Evolutionary conservation across 1,139 yeast species (phyloP).

Genomic region (Candida tropicalis): DNA sequence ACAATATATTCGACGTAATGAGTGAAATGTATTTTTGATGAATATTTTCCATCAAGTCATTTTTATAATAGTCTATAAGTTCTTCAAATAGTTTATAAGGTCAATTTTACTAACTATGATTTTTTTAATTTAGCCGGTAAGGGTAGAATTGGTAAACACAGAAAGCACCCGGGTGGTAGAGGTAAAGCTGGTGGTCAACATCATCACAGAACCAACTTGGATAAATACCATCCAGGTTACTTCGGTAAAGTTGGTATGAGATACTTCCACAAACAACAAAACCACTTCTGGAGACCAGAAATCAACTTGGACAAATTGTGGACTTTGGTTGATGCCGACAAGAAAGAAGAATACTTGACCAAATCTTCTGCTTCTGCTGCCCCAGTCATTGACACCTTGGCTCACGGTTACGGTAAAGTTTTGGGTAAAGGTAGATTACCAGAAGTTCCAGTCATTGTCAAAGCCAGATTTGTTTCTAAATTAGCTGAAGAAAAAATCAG

Average conservation of each 20-base stretch:
- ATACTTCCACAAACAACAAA: constrained; percentile 97
- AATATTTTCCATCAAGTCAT: too few relatives aligned
- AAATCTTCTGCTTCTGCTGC: constrained; percentile 88
- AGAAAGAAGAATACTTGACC: constrained; percentile 93
- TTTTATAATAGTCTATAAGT: too few relatives aligned
- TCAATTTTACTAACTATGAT: constrained; percentile 32
- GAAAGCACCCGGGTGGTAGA: constrained; percentile 99
- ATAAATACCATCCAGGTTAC: constrained; percentile 99
- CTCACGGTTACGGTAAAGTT: constrained; percentile 99
- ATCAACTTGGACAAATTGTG: constrained; percentile 98
- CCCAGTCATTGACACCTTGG: constrained; percentile 99
- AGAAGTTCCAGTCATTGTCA: constrained; percentile 97
- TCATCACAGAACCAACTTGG: constrained; percentile 99
- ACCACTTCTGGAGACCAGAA: constrained; percentile 98
- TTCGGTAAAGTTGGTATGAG: constrained; percentile 99
- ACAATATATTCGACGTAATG: too few relatives aligned
- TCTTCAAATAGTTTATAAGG: too few relatives aligned
- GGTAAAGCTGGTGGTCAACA: constrained; percentile 99
- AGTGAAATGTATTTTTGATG: too few relatives aligned
- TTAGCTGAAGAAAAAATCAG: constrained; percentile 99
- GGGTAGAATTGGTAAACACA: constrained; percentile 99
- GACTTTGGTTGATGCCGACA: constrained; percentile 93
- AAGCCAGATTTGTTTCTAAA: constrained; percentile 98
- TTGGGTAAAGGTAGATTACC: constrained; percentile 99
- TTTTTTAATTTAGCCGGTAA: constrained; percentile 79